These are phyloP conservation scores for Aspergillaceae sp. DNA, from an alignment of 2,329 filamentous ascomycete genomes.

Conservation along the genomic window DNA sequence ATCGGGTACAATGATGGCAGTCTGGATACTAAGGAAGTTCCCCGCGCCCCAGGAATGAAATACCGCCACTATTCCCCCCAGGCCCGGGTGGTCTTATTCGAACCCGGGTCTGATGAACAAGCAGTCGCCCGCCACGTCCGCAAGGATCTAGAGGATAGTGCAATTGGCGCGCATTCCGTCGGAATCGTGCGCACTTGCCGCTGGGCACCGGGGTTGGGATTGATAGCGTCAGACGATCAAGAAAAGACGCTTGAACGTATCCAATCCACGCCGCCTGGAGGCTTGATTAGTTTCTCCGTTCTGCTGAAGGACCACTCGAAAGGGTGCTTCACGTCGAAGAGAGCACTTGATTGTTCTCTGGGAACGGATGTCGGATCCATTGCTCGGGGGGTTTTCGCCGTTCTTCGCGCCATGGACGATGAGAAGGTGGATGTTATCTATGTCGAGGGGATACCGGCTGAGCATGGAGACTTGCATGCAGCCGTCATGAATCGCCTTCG, in stretches of 20 bases:
- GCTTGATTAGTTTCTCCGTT: conserved; percentile 20
- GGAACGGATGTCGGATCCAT: conserved; percentile 64
- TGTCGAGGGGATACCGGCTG: conserved; percentile 73
- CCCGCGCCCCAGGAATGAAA: conserved; percentile 94
- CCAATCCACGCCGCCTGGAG: conserved; percentile 15
- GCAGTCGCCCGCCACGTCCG: conserved; percentile 25
- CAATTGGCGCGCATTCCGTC: conserved; percentile 22
- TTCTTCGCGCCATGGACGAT: conserved; percentile 74
- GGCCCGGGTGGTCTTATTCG: conserved; percentile 76
- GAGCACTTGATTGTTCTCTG: conserved; percentile 61
- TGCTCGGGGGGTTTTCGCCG: conserved; percentile 79
- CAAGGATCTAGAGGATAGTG: conserved; percentile 24
- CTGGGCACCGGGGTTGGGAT: conserved; percentile 24
- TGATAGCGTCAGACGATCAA: conserved; percentile 16
- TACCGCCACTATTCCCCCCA: conserved; percentile 96
- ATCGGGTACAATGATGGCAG: conserved; percentile 72
- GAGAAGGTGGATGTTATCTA: conserved; percentile 73
- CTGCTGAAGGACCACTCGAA: conserved; percentile 16
- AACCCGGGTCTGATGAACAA: conserved; percentile 40
- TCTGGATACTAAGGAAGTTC: conserved; percentile 55
- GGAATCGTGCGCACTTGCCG: conserved; percentile 34
- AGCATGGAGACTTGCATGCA: conserved; percentile 68
- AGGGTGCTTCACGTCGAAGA: conserved; percentile 14
- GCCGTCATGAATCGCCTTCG: conserved; percentile 78
- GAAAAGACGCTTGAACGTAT: conserved; percentile 15